Evolutionary conservation across 1,139 yeast genomes (phyloP), one percentile per base, ranked within the genome.

Genomic region (Nakaseomyces glabratus): DNA sequence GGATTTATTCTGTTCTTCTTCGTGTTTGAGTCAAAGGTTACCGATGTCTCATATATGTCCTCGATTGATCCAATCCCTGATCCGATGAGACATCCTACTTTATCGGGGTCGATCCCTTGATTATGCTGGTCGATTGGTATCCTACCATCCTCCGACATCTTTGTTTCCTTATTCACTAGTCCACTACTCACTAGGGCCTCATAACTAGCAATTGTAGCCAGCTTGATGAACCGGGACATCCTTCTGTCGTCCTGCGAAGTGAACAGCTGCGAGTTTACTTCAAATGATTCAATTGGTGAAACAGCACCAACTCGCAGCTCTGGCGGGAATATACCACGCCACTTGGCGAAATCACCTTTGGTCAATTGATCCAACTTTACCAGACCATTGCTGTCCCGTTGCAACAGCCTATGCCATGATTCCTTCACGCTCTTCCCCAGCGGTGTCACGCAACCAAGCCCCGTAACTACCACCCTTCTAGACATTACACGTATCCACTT

Each of bases 21-120:
- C 16, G 16, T 13, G 10, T 12, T 22, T 10, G 25, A 12, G n/a
- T 59, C 50, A 44, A 73, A 78, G 3, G 7, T 71, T 62, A 11
- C 82, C 58, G 54, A 78, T 76, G 30, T 42, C n/a, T 71, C 74
- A 50, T 73, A 79, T 1, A 75, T 61, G 44, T 88, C 96, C 19
- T 77, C 79, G 36, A 90, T 69, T 2, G 94, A 82, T 0, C 97
- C 98, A 37, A 90, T 84, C 1, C 97, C 95, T 3, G 95, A 79
- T 0, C 98, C 98, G 3, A 90, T 73, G 19, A 90, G 80, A 5
- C 85, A 90, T 1, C 97, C 97, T 6, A 48, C 43, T 20, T 43
- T 33, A 14, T 48, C 41, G 8, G 36, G 34, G 29, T 44, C 31
- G 4, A 25, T 34, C 24, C 17, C 7, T 10, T 32, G 66, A 55